Conservation (phyloP, 2,329 filamentous ascomycete genomes). For the Colletotrichum liriopes region DNA sequence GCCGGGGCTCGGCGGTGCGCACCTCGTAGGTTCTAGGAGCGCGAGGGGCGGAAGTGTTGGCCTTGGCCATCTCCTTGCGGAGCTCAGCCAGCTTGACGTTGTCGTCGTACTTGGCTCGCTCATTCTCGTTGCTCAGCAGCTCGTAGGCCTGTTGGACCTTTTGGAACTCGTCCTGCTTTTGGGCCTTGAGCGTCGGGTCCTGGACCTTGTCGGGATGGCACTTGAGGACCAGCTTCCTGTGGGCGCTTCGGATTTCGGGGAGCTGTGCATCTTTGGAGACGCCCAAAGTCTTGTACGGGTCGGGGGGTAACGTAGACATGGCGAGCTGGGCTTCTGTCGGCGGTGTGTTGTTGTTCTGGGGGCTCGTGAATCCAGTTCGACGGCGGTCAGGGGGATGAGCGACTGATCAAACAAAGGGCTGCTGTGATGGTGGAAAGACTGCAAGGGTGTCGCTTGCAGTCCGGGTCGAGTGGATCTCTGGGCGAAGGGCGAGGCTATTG, state of each 20-base stretch:
- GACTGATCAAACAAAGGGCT: constrained; percentile 17
- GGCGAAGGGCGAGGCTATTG: constrained; percentile 38
- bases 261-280: constrained; percentile 80
- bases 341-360: constrained; percentile 12
- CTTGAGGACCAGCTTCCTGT: constrained; percentile 89
- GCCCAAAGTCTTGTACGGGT: constrained; percentile 86
- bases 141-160: constrained; percentile 95
- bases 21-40: constrained; percentile 63
- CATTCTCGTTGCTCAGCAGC: constrained; percentile 83
- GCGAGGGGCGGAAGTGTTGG: constrained; percentile 61
- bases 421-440: constrained; percentile 18
- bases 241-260: constrained; percentile 81
- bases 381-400: constrained; percentile 8
- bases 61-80: constrained; percentile 65
- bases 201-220: constrained; percentile 95
- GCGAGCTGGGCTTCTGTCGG: constrained; percentile 44
- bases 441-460: constrained; percentile 28
- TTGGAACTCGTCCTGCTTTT: constrained; percentile 91
- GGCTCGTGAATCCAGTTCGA: constrained; percentile 43
- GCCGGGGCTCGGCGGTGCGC: constrained; percentile 65
- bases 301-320: constrained; percentile 71
- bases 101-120: constrained; percentile 84
- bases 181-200: constrained; percentile 80
- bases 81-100: constrained; percentile 78
- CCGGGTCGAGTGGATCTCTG: constrained; percentile 32